Evolutionary conservation across 441 rosid genomes (phyloP).

Genomic region (Mallotus repandus): DNA sequence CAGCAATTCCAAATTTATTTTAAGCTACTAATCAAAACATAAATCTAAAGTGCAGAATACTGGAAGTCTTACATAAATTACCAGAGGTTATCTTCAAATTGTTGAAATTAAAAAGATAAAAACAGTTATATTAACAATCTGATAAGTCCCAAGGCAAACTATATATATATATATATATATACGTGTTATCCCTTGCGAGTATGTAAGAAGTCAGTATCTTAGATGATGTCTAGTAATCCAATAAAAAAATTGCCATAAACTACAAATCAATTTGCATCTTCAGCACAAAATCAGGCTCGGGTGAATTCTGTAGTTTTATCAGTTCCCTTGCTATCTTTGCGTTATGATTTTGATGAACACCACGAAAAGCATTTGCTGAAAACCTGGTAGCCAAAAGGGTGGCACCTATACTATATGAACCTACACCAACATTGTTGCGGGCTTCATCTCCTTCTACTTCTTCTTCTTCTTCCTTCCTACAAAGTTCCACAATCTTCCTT

Average conservation of each 20-base stretch:
- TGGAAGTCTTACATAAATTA: too few relatives aligned
- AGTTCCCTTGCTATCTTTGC: constrained; percentile 70
- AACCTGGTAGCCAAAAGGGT: constrained; percentile 91
- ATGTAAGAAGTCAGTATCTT: too few relatives aligned
- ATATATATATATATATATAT: too few relatives aligned
- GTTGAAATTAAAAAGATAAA: too few relatives aligned
- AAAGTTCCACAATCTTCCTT: constrained; percentile 75
- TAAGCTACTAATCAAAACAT: too few relatives aligned
- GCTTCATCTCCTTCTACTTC: constrained; percentile 40
- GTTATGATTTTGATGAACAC: constrained; percentile 69
- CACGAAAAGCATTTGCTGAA: constrained; percentile 89
- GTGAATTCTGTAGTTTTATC: constrained; percentile 83
- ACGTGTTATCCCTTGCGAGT: not conserved
- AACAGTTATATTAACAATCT: too few relatives aligned
- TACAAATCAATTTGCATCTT: constrained; percentile 57
- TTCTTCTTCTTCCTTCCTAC: constrained; percentile 66
- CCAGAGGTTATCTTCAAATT: too few relatives aligned
- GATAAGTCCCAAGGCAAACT: too few relatives aligned
- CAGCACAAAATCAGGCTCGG: constrained; percentile 91
- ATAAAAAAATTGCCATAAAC: not conserved
- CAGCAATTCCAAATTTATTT: too few relatives aligned
- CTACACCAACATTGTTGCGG: constrained; percentile 33
- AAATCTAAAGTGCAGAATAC: too few relatives aligned
- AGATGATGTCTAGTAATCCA: too few relatives aligned
- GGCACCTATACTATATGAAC: constrained; percentile 76